Conservation (phyloP, 169 alveolate genomes). For the Plasmodium billcollinsi region DNA sequence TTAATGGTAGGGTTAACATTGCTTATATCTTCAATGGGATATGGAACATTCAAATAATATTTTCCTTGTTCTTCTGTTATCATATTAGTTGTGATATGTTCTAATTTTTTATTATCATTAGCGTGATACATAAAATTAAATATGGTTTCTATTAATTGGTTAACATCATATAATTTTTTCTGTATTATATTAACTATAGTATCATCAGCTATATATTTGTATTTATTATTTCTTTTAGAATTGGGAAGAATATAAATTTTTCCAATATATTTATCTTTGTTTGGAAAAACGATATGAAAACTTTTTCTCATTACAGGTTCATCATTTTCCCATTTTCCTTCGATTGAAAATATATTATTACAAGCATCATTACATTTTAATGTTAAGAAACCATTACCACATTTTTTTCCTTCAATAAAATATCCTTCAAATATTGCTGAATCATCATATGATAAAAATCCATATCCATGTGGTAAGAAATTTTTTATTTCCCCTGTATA, state of each 20-base stretch:
- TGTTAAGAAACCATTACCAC: constrained; percentile 74
- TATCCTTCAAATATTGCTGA: constrained; percentile 50
- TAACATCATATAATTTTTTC: constrained; percentile 28
- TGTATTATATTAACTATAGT: constrained; percentile 21
- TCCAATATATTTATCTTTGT: constrained; percentile 69
- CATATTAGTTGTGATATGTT: not conserved
- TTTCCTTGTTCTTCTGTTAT: not conserved
- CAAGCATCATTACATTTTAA: constrained; percentile 24
- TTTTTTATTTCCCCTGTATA: constrained; percentile 71
- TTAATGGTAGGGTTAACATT: too few species aligned
- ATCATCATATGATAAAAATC: constrained; percentile 57
- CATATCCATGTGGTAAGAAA: constrained; percentile 75
- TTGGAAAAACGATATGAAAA: constrained; percentile 58
- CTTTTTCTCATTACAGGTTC: constrained; percentile 55
- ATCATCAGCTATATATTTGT: constrained; percentile 6
- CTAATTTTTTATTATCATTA: not conserved
- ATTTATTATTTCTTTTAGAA: constrained; percentile 12
- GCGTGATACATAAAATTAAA: constrained; percentile 1
- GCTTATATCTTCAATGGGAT: too few species aligned
- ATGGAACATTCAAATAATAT: too few species aligned
- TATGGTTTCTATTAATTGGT: constrained; percentile 33
- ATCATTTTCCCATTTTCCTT: constrained; percentile 72
- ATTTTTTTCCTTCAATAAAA: constrained; percentile 67
- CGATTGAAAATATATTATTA: constrained; percentile 32
- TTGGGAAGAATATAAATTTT: constrained; percentile 38